Conservation (phyloP, 1,284 basidiomycete genomes). For the Trichosporon asahii region DNA sequence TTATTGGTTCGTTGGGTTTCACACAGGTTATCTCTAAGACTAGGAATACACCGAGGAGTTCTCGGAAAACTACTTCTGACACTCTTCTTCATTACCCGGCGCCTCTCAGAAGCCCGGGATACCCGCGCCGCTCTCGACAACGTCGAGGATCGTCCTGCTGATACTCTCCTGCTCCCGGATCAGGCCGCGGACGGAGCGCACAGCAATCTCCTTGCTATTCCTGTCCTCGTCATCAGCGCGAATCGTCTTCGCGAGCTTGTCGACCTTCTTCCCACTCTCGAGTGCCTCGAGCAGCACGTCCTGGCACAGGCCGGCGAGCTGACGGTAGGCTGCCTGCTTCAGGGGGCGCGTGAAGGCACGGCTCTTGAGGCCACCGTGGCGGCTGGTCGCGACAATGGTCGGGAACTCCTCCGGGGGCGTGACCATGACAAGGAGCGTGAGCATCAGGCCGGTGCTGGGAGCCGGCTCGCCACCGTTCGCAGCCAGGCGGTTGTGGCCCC, state of each 20-base stretch:
- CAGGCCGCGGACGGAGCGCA: slow-evolving; percentile 17
- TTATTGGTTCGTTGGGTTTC: neutral
- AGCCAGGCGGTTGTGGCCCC: slow-evolving; percentile 23
- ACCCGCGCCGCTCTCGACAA: slow-evolving; percentile 14
- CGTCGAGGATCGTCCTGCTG: slow-evolving; percentile 15
- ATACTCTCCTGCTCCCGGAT: slow-evolving; percentile 22
- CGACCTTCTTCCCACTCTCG: slow-evolving; percentile 17
- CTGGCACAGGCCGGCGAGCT: slow-evolving; percentile 20
- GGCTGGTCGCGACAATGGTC: neutral
- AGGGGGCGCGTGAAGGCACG: slow-evolving; percentile 17
- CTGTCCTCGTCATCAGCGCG: neutral
- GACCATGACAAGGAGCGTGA: slow-evolving; percentile 19
- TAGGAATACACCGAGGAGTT: neutral
- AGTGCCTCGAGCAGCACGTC: slow-evolving; percentile 16
- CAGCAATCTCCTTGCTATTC: slow-evolving; percentile 11
- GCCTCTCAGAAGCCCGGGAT: slow-evolving; percentile 50
- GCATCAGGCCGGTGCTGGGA: slow-evolving; percentile 21
- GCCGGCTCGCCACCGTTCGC: slow-evolving; percentile 24
- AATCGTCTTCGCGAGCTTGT: neutral
- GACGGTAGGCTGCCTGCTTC: slow-evolving; percentile 15
- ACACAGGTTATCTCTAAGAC: slow-evolving; percentile 50
- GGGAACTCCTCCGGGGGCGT: slow-evolving; percentile 14
- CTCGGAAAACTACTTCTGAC: slow-evolving; percentile 55
- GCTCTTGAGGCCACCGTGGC: slow-evolving; percentile 9
- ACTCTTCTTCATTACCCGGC: neutral